Conservation (phyloP, 2,329 filamentous ascomycete genomes). For the Penicillium sp. region DNA sequence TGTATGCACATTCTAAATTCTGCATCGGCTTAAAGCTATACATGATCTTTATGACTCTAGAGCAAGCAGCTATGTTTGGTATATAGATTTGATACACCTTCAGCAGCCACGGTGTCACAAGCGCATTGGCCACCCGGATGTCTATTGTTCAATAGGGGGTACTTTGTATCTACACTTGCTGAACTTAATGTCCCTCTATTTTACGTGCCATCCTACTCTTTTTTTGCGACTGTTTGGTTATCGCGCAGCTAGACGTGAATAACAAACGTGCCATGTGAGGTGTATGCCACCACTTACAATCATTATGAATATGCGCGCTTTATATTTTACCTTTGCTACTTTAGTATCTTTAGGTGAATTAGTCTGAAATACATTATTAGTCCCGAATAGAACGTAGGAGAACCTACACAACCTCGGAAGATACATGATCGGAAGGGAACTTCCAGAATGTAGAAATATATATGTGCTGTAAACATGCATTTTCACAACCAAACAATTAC, state of each 20-base stretch:
- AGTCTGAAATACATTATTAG: background rate
- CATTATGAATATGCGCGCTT: background rate
- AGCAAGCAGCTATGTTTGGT: background rate
- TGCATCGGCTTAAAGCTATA: background rate
- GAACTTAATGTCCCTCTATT: background rate
- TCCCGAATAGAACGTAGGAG: background rate
- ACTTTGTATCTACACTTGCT: background rate
- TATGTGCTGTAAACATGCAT: background rate
- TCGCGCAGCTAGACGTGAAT: background rate
- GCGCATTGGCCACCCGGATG: background rate
- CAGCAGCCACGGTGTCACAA: slow-evolving; percentile 9
- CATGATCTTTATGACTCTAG: background rate
- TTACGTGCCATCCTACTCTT: no score
- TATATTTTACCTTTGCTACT: background rate
- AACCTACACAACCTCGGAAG: background rate
- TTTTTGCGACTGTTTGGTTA: background rate
- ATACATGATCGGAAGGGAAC: background rate
- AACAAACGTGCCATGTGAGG: background rate
- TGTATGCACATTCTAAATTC: background rate
- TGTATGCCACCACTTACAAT: background rate
- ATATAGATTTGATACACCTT: slow-evolving; percentile 2
- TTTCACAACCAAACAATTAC: background rate
- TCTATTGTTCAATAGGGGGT: background rate
- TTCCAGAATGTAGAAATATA: background rate
- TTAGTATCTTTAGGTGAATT: fast-evolving